A percentile compares a stretch with the other conserved stretches of the same genome.
Conservation (phyloP, 345 rosid genomes). For the Raphanus raphanistrum region DNA sequence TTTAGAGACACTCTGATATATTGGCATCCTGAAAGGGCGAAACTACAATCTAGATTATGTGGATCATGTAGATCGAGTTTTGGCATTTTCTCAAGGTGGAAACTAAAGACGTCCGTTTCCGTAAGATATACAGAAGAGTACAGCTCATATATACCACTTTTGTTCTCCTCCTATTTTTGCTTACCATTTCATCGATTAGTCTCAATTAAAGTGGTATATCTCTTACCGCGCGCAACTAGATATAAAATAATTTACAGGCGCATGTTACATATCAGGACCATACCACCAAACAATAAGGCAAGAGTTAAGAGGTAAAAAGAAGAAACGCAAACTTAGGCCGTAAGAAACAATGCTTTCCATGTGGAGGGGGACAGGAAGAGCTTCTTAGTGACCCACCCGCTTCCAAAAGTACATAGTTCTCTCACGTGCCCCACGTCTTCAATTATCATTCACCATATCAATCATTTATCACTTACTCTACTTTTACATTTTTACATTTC, state of each 20-base stretch:
- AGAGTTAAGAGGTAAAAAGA: neutral
- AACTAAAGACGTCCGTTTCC: neutral
- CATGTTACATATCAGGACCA: neutral
- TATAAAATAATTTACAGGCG: neutral
- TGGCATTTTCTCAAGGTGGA: neutral
- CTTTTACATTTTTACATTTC: neutral
- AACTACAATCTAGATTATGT: neutral
- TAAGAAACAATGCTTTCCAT: conserved; percentile 20
- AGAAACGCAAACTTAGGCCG: neutral
- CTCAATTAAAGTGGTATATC: neutral
- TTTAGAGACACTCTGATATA: neutral
- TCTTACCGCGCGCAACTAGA: neutral
- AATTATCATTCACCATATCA: conserved; percentile 33
- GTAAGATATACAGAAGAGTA: neutral
- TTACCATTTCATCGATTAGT: neutral
- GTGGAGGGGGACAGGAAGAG: conserved; percentile 33
- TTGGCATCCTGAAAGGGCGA: neutral
- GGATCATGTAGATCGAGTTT: neutral
- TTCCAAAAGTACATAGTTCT: conserved; percentile 24
- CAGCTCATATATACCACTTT: neutral
- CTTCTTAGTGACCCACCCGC: conserved; percentile 25
- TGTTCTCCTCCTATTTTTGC: neutral
- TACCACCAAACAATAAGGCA: neutral
- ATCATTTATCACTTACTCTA: conserved; percentile 34
- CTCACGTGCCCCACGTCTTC: conserved; percentile 34